These are phyloP conservation scores for Candida quercuum DNA, from an alignment of 805 yeast species.

Conservation along the genomic window DNA sequence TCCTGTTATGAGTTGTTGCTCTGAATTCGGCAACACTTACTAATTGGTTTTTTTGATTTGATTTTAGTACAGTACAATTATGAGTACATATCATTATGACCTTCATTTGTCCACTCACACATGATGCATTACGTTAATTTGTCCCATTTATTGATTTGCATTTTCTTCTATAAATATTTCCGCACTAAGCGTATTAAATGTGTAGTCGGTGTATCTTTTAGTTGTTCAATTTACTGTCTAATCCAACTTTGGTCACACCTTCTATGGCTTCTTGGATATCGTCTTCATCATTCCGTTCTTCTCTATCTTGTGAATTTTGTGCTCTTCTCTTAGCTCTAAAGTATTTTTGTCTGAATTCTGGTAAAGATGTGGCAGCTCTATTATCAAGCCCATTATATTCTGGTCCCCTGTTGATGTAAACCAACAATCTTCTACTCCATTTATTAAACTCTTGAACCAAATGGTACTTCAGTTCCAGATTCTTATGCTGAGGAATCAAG, in stretches of 20 bases:
- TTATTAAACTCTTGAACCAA: constrained; percentile 86
- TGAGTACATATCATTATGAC: too few relatives aligned
- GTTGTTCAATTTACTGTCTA: too few relatives aligned
- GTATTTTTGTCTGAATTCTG: constrained; percentile 24
- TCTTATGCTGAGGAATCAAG: constrained; percentile 72
- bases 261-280: not conserved
- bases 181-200: too few relatives aligned
- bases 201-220: too few relatives aligned
- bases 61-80: too few relatives aligned
- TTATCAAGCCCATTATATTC: constrained; percentile 45
- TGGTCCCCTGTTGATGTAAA: constrained; percentile 66
- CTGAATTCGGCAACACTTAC: too few relatives aligned
- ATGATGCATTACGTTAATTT: too few relatives aligned
- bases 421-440: constrained; percentile 87
- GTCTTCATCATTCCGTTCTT: not conserved
- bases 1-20: too few relatives aligned
- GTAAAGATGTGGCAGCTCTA: constrained; percentile 23
- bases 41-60: too few relatives aligned
- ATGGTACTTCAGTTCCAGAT: constrained; percentile 62
- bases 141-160: too few relatives aligned
- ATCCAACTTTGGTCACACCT: not conserved
- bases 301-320: not conserved
- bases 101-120: too few relatives aligned
- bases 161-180: too few relatives aligned
- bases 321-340: constrained; percentile 12